Evolutionary conservation across 2,329 filamentous ascomycete genomes (phyloP).

Genomic region (Colletotrichum liriopes): DNA sequence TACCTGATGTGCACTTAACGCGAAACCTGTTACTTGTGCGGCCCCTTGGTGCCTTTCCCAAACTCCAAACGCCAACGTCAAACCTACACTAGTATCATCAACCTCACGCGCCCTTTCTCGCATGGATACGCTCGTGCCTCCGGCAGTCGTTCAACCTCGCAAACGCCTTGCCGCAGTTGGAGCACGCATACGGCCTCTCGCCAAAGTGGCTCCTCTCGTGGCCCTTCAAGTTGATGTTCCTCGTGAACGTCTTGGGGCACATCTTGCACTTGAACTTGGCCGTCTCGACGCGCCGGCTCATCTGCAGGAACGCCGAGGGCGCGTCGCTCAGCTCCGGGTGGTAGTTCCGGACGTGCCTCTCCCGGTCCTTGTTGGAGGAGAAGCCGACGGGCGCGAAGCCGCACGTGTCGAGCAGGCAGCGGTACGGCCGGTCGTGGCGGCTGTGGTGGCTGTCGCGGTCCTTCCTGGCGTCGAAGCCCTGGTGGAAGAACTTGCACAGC

Average conservation of each 20-base stretch:
- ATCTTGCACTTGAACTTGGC: conserved; percentile 50
- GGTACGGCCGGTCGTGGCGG: conserved; percentile 58
- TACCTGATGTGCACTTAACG: neutral
- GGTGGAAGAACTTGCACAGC: conserved; percentile 59
- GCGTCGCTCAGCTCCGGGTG: conserved; percentile 47
- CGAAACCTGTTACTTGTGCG: neutral
- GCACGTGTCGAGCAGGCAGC: conserved; percentile 54
- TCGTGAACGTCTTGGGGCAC: conserved; percentile 57
- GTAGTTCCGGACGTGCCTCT: conserved; percentile 50
- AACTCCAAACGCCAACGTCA: conserved; percentile 1
- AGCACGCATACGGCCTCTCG: conserved; percentile 50
- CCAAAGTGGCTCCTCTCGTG: conserved; percentile 57
- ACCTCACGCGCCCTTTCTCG: neutral
- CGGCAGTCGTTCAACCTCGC: conserved; percentile 52
- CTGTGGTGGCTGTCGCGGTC: conserved; percentile 54
- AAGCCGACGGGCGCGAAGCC: conserved; percentile 56
- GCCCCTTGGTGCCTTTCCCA: neutral
- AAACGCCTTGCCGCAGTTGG: conserved; percentile 52
- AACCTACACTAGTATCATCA: neutral
- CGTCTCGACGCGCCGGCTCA: conserved; percentile 43
- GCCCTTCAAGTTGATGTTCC: conserved; percentile 52
- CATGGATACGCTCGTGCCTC: conserved; percentile 52
- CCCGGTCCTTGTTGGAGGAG: conserved; percentile 55
- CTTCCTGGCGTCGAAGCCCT: conserved; percentile 55
- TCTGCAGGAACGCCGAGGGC: conserved; percentile 44